These are phyloP conservation scores for Vitis hybrid DNA, from an alignment of 177 flowering plant genomes.

Conservation along the genomic window DNA sequence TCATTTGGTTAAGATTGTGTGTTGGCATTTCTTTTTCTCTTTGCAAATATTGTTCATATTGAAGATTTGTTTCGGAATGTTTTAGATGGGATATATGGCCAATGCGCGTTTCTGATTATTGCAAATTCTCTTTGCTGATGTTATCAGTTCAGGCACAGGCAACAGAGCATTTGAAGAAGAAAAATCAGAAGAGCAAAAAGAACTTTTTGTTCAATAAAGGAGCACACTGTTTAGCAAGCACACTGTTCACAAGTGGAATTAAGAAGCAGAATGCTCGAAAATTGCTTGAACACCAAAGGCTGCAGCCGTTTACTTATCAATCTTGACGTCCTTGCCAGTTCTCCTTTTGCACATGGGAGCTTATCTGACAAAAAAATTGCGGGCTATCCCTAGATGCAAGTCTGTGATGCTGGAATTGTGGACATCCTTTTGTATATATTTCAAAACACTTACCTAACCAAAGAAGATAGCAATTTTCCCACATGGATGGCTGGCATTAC, in stretches of 20 bases:
- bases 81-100: neutral
- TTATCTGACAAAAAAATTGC: neutral
- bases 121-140: conserved; percentile 10
- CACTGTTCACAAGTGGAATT: conserved; percentile 57
- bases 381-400: neutral
- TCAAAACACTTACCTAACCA: too few species aligned
- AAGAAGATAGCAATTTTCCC: too few species aligned
- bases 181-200: conserved; percentile 22
- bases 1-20: neutral
- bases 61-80: neutral
- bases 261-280: conserved; percentile 43
- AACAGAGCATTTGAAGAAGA: conserved; percentile 50
- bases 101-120: neutral
- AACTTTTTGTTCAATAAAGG: conserved; percentile 3
- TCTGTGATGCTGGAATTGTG: neutral
- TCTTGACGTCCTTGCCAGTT: conserved; percentile 9
- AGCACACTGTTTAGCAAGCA: conserved; percentile 40
- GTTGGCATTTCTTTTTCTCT: neutral
- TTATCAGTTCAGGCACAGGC: conserved; percentile 71
- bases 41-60: neutral
- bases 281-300: conserved; percentile 34
- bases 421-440: neutral
- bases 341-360: neutral
- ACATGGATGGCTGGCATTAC: too few species aligned
- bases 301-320: conserved; percentile 7